These are phyloP conservation scores for Quercus variabilis DNA, from an alignment of 306 rosid genomes.

Conservation along the genomic window DNA sequence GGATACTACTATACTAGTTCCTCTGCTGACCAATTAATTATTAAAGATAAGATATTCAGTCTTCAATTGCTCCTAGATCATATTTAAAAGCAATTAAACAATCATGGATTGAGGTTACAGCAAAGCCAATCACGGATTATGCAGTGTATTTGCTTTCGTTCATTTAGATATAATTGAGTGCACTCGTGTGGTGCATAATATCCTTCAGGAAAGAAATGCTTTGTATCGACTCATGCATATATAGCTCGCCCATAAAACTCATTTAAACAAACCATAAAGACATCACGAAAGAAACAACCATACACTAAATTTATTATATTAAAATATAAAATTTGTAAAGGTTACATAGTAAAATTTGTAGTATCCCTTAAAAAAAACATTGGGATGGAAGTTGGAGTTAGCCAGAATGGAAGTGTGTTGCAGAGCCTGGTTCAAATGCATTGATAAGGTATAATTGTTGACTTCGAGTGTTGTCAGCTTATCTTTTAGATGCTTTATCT, in stretches of 20 bases:
- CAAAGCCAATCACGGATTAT: not conserved
- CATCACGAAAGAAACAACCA: too few relatives aligned
- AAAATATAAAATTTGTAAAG: too few relatives aligned
- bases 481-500: conserved; percentile 73
- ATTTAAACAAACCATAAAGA: not conserved
- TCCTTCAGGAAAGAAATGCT: not conserved
- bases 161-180: conserved; percentile 11
- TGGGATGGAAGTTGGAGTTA: conserved; percentile 67
- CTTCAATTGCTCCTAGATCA: conserved; percentile 12
- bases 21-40: conserved; percentile 12
- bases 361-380: conserved; percentile 39
- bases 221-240: not conserved
- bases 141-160: not conserved
- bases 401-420: conserved; percentile 68
- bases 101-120: not conserved
- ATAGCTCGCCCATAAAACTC: not conserved
- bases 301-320: too few relatives aligned
- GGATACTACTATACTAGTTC: not conserved
- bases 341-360: too few relatives aligned
- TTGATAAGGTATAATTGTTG: conserved; percentile 74
- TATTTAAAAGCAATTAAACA: not conserved
- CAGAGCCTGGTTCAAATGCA: conserved; percentile 88
- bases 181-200: not conserved
- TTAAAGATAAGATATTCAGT: conserved; percentile 24
- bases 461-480: conserved; percentile 81